These are phyloP conservation scores for Chlamydomonas schloesseri DNA, from an alignment of 139 green algal genomes.

Conservation along the genomic window DNA sequence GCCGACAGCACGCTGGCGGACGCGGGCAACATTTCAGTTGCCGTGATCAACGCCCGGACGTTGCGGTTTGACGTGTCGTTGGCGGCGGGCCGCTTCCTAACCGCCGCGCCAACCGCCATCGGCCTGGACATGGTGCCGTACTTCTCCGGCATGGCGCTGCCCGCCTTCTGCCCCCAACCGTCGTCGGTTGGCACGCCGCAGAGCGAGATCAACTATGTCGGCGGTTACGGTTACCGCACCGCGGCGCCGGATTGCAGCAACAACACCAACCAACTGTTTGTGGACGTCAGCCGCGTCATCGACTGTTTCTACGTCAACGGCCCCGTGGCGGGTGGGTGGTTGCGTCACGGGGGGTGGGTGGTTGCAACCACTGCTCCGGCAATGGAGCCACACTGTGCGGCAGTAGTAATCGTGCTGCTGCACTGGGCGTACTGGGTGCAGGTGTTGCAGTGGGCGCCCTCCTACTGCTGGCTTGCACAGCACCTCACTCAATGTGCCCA, in stretches of 20 bases:
- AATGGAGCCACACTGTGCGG: too few relatives aligned
- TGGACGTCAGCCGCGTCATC: constrained; percentile 11
- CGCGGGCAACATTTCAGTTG: not conserved
- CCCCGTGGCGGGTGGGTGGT: not conserved
- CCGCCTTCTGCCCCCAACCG: not conserved
- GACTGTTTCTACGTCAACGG: not conserved
- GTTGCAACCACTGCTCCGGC: too few relatives aligned
- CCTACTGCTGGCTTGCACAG: too few relatives aligned
- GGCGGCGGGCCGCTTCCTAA: not conserved
- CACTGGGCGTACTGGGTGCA: too few relatives aligned
- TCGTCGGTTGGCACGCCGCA: not conserved
- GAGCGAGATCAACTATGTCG: not conserved
- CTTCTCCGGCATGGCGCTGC: not conserved
- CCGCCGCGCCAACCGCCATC: not conserved
- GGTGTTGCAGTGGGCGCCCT: too few relatives aligned
- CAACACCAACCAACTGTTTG: not conserved
- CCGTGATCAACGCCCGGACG: not conserved
- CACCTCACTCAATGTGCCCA: too few relatives aligned
- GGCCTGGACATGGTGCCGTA: constrained; percentile 3
- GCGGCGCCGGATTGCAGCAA: not conserved
- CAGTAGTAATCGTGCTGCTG: too few relatives aligned
- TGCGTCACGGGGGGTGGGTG: too few relatives aligned
- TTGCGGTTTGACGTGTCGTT: not conserved
- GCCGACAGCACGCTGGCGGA: not conserved
- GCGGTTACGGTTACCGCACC: not conserved